A percentile compares a stretch with the other conserved stretches of the same genome.
Conservation (phyloP, 2,329 filamentous ascomycete genomes). For the Scedosporium dehoogii region DNA sequence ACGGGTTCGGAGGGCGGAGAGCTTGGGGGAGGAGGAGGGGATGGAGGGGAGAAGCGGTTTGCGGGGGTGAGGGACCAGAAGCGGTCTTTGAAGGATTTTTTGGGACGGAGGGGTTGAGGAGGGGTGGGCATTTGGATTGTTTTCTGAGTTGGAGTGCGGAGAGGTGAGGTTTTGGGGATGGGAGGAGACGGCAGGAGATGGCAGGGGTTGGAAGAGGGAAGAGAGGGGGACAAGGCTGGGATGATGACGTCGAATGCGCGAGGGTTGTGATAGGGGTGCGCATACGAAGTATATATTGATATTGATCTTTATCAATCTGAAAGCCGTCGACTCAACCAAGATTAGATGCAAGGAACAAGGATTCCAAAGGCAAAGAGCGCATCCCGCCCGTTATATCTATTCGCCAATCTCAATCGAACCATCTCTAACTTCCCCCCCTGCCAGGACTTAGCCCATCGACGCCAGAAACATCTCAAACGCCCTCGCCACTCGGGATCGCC, state of each 20-base stretch:
- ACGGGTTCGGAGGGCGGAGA: not conserved
- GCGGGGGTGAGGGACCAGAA: not conserved
- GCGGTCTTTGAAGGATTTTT: not conserved
- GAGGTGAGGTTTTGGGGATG: not conserved
- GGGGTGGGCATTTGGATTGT: not conserved
- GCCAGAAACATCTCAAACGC: too few species aligned
- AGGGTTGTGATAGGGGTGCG: too few species aligned
- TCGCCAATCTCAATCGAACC: too few species aligned
- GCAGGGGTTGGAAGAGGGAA: not conserved
- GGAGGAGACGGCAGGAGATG: not conserved
- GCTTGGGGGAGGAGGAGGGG: not conserved
- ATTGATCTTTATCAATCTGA: not conserved
- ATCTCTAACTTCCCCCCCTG: not conserved
- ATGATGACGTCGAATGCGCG: not conserved
- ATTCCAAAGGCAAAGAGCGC: too few species aligned
- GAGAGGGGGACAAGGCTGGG: not conserved
- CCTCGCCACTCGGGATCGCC: too few species aligned
- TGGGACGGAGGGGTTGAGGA: not conserved
- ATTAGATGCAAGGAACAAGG: not conserved
- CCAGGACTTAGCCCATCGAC: too few species aligned
- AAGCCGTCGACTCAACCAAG: not conserved
- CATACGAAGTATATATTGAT: too few species aligned
- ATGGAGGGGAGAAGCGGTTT: not conserved
- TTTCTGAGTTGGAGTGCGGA: not conserved
- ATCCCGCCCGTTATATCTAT: too few species aligned